Evolutionary conservation across 2,329 filamentous ascomycete genomes (phyloP).

Genomic region (Ophiostoma angusticollis): DNA sequence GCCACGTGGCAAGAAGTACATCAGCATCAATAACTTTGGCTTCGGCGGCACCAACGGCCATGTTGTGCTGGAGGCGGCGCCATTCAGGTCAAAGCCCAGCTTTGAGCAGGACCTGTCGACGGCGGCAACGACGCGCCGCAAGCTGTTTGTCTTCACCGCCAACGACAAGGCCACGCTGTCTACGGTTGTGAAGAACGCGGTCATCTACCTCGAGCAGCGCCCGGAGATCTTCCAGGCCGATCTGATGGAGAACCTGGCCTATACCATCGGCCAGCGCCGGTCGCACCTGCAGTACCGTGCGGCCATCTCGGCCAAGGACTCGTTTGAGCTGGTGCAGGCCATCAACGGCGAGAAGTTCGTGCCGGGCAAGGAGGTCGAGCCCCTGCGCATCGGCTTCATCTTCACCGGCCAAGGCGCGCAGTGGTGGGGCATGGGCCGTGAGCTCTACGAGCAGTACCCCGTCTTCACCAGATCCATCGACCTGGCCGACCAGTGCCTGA

Average conservation of each 20-base stretch:
- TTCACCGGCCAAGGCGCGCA: slow-evolving; percentile 31
- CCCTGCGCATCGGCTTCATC: slow-evolving; percentile 26
- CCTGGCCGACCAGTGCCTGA: slow-evolving; percentile 22
- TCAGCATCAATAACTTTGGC: slow-evolving; percentile 38
- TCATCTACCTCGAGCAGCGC: slow-evolving; percentile 29
- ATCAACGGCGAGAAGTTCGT: slow-evolving; percentile 27
- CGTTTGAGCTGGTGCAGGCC: slow-evolving; percentile 30
- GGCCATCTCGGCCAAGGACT: slow-evolving; percentile 30
- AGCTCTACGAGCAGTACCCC: slow-evolving; percentile 26
- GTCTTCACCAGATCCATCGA: slow-evolving; percentile 24
- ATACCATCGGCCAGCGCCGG: slow-evolving; percentile 33
- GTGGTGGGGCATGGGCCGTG: slow-evolving; percentile 29
- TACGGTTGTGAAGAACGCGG: slow-evolving; percentile 23
- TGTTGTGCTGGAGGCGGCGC: slow-evolving; percentile 26
- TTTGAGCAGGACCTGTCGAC: slow-evolving; percentile 22
- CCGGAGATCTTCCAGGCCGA: slow-evolving; percentile 31
- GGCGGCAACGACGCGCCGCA: slow-evolving; percentile 18
- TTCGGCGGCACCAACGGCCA: slow-evolving; percentile 35
- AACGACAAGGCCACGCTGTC: slow-evolving; percentile 27
- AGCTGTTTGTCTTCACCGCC: slow-evolving; percentile 31
- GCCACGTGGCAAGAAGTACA: slow-evolving; percentile 35
- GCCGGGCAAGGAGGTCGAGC: slow-evolving; percentile 25
- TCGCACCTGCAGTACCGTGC: slow-evolving; percentile 31
- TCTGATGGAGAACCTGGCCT: slow-evolving; percentile 33
- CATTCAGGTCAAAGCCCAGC: slow-evolving; percentile 21